Evolutionary conservation across 83 land plant species (phyloP), one percentile per base, ranked within the genome.

Genomic region (Diphasiastrum complanatum): DNA sequence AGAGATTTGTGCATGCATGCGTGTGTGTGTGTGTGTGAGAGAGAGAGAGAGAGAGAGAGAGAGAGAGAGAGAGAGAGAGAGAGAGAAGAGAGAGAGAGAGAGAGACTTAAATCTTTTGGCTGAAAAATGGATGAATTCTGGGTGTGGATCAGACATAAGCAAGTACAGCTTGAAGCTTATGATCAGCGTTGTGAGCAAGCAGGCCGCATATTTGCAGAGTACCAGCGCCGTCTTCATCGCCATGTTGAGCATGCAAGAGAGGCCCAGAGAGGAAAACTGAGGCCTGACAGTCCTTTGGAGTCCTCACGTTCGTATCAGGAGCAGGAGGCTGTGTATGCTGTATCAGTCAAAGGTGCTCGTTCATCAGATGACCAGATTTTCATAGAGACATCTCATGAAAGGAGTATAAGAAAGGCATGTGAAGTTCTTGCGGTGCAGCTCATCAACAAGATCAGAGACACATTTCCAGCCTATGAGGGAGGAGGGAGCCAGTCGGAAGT

Each of bases 121-220:
- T n/a, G n/a, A n/a, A n/a, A n/a, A n/a, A n/a, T n/a, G n/a, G n/a
- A n/a, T n/a, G n/a, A n/a, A n/a, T n/a, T n/a, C n/a, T n/a, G n/a
- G n/a, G n/a, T n/a, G n/a, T n/a, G n/a, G 50, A 66, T 30, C 51
- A 93, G 99, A 82, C 99, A 93, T 75, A 93, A 83, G 65, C 91
- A 85, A 74, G 84, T 89, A 11, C 78, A 85, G 81, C 74, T 89
- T 75, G 96, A 89, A 60, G 79, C 99, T 5, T 85, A 89, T 74
- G 91, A 89, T 58, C 81, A 83, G 63, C 91, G 93, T 51, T 89
- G 91, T 63, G 91, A 85, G 68, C 97, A 89, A 60, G 79, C 96
- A 40, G 77, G 74, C 26, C 78, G 83, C 33, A 93, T 93, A 66
- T 85, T 93, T 78, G 81, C 81, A 16, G 99, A 93, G 63, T 93